A percentile compares a stretch with the other conserved stretches of the same genome.
These are phyloP conservation scores for Phytophthora ramorum DNA, from an alignment of 352 stramenopile genomes.

Conservation along the genomic window DNA sequence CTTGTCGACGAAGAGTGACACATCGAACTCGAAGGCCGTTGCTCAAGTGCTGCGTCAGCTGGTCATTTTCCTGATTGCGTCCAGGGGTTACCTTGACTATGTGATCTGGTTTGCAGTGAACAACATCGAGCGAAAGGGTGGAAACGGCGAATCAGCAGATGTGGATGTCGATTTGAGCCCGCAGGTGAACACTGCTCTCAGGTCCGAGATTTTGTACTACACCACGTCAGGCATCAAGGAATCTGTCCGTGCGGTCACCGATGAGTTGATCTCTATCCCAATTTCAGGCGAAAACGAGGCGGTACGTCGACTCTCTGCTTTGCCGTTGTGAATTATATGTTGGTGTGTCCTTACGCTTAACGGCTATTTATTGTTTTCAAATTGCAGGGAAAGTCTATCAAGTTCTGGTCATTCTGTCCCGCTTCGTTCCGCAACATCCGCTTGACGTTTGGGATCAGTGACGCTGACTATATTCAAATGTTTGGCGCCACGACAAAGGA, in stretches of 20 bases:
- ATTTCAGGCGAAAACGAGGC: slow-evolving; percentile 82
- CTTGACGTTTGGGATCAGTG: slow-evolving; percentile 79
- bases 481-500: slow-evolving; percentile 90
- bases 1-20: slow-evolving; percentile 73
- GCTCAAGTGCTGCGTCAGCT: slow-evolving; percentile 85
- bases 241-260: slow-evolving; percentile 74
- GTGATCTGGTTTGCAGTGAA: slow-evolving; percentile 93
- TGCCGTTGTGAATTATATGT: not conserved
- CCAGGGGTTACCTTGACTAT: slow-evolving; percentile 88
- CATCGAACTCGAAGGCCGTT: slow-evolving; percentile 58
- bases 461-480: slow-evolving; percentile 84
- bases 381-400: slow-evolving; percentile 75
- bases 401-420: slow-evolving; percentile 90
- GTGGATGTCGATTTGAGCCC: slow-evolving; percentile 88
- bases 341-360: not conserved
- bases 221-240: slow-evolving; percentile 91
- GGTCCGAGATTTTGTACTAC: slow-evolving; percentile 92
- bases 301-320: slow-evolving; percentile 28
- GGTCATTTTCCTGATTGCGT: slow-evolving; percentile 84
- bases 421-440: slow-evolving; percentile 89
- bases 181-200: slow-evolving; percentile 89
- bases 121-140: slow-evolving; percentile 75
- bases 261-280: slow-evolving; percentile 81
- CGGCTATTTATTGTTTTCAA: not conserved
- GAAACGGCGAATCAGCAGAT: slow-evolving; percentile 71